Conservation (phyloP, 2,329 filamentous ascomycete species). For the Capronia epimyces region DNA sequence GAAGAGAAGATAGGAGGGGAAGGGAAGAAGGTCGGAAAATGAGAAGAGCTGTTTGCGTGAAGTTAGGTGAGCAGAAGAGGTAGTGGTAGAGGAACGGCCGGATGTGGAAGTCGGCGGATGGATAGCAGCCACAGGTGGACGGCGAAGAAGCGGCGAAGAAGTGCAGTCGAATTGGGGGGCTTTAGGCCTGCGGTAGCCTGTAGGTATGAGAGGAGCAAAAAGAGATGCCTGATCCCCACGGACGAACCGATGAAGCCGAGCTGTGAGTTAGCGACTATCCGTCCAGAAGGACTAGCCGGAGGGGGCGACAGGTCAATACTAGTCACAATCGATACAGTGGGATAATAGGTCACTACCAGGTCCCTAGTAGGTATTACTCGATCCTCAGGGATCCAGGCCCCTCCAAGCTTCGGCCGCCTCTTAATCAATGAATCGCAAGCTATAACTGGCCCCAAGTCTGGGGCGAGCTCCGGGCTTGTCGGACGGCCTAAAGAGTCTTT, state of each 20-base stretch:
- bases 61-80: constrained; percentile 22
- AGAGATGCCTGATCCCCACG: not conserved
- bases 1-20: constrained; percentile 11
- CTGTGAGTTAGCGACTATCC: no score
- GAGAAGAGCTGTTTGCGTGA: constrained; percentile 2
- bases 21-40: constrained; percentile 8
- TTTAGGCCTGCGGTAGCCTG: not conserved
- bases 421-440: not conserved
- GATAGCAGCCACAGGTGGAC: not conserved
- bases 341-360: not conserved
- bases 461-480: not conserved
- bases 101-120: constrained; percentile 22
- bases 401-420: not conserved
- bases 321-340: no score
- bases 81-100: constrained; percentile 9
- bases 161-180: not conserved
- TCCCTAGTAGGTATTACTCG: not conserved
- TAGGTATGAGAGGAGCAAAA: not conserved
- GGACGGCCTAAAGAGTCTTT: not conserved
- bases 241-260: not conserved
- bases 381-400: not conserved
- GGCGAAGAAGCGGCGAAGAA: not conserved
- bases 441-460: not conserved
- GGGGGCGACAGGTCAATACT: no score
- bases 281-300: no score